Evolutionary conservation across 192 early-diverging fungal genomes (phyloP).

Genomic region (Lobosporangium transversale): DNA sequence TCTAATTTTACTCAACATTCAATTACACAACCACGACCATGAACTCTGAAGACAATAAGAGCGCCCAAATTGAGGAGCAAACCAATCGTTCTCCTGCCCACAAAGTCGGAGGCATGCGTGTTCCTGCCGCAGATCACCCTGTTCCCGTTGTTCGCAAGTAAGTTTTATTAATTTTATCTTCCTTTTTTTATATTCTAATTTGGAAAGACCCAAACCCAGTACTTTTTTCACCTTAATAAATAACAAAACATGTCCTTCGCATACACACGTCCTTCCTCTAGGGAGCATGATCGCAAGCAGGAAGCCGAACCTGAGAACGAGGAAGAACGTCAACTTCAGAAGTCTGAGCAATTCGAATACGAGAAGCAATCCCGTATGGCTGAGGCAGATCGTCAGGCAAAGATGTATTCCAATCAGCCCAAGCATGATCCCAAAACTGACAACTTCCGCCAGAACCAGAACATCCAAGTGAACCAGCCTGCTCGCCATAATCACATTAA

Average conservation of each 20-base stretch:
- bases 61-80: constrained; percentile 32
- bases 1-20: constrained; percentile 1
- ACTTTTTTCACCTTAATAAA: neutral
- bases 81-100: constrained; percentile 27
- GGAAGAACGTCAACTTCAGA: constrained; percentile 43
- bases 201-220: neutral
- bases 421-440: constrained; percentile 35
- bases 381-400: constrained; percentile 39
- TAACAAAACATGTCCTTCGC: neutral
- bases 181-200: neutral
- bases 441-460: constrained; percentile 46
- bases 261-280: neutral
- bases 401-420: constrained; percentile 47
- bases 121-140: constrained; percentile 33
- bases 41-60: constrained; percentile 37
- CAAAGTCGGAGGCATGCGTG: constrained; percentile 52
- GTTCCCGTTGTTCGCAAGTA: constrained; percentile 55
- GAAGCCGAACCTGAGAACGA: constrained; percentile 29
- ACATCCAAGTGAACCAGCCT: constrained; percentile 39
- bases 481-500: constrained; percentile 43
- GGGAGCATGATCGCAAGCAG: constrained; percentile 39
- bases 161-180: neutral
- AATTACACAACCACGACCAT: constrained; percentile 14
- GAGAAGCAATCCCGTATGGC: constrained; percentile 37
- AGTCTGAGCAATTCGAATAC: constrained; percentile 31